A percentile compares a stretch with the other conserved stretches of the same genome.
Evolutionary conservation across 176 grass and related monocot species (phyloP).

Genomic region (Rhynchospora breviuscula): DNA sequence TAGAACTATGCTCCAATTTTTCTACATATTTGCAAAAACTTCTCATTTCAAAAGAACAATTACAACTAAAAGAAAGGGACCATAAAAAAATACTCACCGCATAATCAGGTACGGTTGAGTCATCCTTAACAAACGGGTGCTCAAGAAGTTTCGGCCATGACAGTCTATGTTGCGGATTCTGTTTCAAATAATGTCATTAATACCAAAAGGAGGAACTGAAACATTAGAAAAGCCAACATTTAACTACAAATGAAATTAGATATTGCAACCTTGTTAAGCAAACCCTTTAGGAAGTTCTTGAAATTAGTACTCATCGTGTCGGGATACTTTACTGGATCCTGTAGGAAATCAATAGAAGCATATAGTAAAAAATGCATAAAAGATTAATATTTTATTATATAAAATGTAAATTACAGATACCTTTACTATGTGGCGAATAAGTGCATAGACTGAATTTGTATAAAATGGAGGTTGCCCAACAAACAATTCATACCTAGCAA

Average conservation of each 20-base stretch:
- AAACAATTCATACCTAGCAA: slow-evolving; percentile 82
- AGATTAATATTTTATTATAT: slow-evolving; percentile 21
- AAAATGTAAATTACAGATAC: slow-evolving; percentile 31
- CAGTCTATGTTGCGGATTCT: slow-evolving; percentile 86
- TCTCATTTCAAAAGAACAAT: not conserved
- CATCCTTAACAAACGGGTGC: slow-evolving; percentile 90
- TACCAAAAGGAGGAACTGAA: slow-evolving; percentile 21
- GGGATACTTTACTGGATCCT: slow-evolving; percentile 99
- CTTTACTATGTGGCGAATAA: slow-evolving; percentile 95
- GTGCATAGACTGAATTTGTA: slow-evolving; percentile 94
- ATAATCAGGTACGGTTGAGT: slow-evolving; percentile 33
- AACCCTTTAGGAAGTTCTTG: slow-evolving; percentile 88
- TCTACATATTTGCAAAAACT: not conserved
- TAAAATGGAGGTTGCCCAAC: slow-evolving; percentile 98
- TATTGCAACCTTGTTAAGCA: slow-evolving; percentile 77
- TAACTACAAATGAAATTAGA: not conserved
- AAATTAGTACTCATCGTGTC: slow-evolving; percentile 89
- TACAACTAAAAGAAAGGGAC: not conserved
- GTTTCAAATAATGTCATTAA: slow-evolving; percentile 39
- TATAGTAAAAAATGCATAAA: slow-evolving; percentile 14
- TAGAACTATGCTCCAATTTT: not conserved
- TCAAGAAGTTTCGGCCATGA: slow-evolving; percentile 87
- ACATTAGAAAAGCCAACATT: not conserved
- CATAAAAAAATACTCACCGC: slow-evolving; percentile 27
- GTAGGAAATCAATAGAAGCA: slow-evolving; percentile 3